These are phyloP conservation scores for Albifimbria verrucaria DNA, from an alignment of 2,329 filamentous ascomycete genomes.

Conservation along the genomic window DNA sequence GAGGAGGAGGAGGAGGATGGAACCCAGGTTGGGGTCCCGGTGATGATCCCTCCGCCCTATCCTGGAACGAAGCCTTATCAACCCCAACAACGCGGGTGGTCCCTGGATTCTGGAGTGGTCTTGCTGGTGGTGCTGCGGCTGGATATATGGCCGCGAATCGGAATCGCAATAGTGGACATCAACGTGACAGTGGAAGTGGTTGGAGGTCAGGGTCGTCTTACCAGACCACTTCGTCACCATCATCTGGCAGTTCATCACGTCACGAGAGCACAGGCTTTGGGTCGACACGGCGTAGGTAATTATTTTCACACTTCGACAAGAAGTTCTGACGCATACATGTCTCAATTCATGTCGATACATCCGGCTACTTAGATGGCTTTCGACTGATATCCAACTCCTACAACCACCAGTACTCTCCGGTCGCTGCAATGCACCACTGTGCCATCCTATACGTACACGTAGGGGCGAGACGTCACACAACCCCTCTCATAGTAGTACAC, in stretches of 20 bases:
- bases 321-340: too few relatives aligned
- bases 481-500: constrained; percentile 17
- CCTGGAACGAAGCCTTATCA: constrained; percentile 34
- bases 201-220: constrained; percentile 26
- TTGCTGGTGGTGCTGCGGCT: constrained; percentile 66
- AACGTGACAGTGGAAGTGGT: constrained; percentile 22
- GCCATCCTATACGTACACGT: constrained; percentile 17
- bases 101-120: constrained; percentile 73
- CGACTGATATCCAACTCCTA: constrained; percentile 12
- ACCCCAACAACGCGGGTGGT: constrained; percentile 48
- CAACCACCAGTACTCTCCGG: constrained; percentile 5
- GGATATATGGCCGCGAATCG: constrained; percentile 59
- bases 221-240: constrained; percentile 24
- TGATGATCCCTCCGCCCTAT: constrained; percentile 45
- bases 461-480: constrained; percentile 8
- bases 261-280: constrained; percentile 72
- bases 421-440: not conserved
- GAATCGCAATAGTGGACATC: constrained; percentile 28
- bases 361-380: not conserved
- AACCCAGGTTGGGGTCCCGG: constrained; percentile 36
- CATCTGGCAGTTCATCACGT: constrained; percentile 40
- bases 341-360: not conserved
- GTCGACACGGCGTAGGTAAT: constrained; percentile 59
- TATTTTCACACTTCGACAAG: too few relatives aligned
- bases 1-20: constrained; percentile 37